A percentile compares a stretch with the other conserved stretches of the same genome.
phyloP scores from a whole-genome alignment of 768 basidiomycete species.

The Amanita polypyramis region DNA sequence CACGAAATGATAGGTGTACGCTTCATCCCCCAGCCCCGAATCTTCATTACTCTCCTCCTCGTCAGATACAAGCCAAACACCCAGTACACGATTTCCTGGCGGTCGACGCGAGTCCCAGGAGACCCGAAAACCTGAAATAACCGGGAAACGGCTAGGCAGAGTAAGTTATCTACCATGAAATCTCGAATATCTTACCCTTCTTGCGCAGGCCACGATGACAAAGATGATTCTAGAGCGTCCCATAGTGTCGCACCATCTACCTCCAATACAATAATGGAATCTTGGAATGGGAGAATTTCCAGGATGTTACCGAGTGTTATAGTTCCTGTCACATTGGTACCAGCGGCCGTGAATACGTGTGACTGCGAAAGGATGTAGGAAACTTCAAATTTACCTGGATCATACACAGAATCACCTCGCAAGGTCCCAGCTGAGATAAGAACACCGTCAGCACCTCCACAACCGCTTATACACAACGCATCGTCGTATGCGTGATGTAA shows the following conservation, averaged over 20 bases:
- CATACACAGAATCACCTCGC: conserved; percentile 78
- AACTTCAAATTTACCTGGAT: conserved; percentile 52
- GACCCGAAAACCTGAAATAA: conserved; percentile 76
- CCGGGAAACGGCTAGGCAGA: conserved; percentile 66
- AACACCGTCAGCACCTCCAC: conserved; percentile 67
- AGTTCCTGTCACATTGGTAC: conserved; percentile 33
- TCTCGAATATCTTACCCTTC: conserved; percentile 52
- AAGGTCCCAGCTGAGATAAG: conserved; percentile 78
- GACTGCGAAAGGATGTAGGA: neutral
- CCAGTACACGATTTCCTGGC: conserved; percentile 63
- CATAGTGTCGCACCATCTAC: conserved; percentile 72
- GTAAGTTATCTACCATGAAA: neutral
- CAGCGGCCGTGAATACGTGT: neutral
- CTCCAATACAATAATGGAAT: conserved; percentile 74
- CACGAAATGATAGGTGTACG: conserved; percentile 22
- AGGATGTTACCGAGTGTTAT: conserved; percentile 80
- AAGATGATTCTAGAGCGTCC: conserved; percentile 64
- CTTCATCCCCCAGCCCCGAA: conserved; percentile 13
- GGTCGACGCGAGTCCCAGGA: conserved; percentile 76
- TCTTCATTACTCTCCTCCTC: conserved; percentile 20
- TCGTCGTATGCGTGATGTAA: conserved; percentile 77
- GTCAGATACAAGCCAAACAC: conserved; percentile 51
- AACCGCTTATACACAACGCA: conserved; percentile 42
- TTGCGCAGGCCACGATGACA: conserved; percentile 79
- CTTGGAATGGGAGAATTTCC: conserved; percentile 85